Evolutionary conservation across 495 filamentous ascomycete genomes (phyloP).

Genomic region (Penicillium desertorum): DNA sequence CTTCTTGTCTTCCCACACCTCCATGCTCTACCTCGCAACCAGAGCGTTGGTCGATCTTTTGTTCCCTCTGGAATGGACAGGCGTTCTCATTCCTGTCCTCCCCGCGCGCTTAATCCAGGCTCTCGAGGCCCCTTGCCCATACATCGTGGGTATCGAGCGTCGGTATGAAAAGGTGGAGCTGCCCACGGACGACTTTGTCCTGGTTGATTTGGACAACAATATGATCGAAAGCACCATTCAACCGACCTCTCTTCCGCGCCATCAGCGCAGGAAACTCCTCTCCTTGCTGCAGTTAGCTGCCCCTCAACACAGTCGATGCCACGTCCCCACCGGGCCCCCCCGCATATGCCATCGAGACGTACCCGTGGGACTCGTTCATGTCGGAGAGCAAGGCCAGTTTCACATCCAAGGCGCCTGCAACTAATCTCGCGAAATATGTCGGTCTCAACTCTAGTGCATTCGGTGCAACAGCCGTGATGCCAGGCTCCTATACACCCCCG

Average conservation of each 20-base stretch:
- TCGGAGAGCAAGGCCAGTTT: slow-evolving; percentile 83
- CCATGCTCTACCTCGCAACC: slow-evolving; percentile 92
- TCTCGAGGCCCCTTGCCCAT: slow-evolving; percentile 92
- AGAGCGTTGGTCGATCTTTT: slow-evolving; percentile 78
- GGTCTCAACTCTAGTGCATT: slow-evolving; percentile 86
- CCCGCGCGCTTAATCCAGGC: slow-evolving; percentile 85
- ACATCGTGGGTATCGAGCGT: slow-evolving; percentile 92
- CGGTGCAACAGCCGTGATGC: slow-evolving; percentile 59
- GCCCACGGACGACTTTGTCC: slow-evolving; percentile 93
- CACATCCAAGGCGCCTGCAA: slow-evolving; percentile 63
- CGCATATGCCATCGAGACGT: slow-evolving; percentile 87
- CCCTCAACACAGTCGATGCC: slow-evolving; percentile 83
- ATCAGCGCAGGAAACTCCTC: slow-evolving; percentile 84
- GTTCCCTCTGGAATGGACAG: slow-evolving; percentile 88
- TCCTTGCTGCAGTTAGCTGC: slow-evolving; percentile 87
- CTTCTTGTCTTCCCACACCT: slow-evolving; percentile 89
- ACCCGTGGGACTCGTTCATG: slow-evolving; percentile 83
- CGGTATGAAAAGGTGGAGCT: slow-evolving; percentile 89
- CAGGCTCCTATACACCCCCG: slow-evolving; percentile 46
- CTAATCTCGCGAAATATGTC: slow-evolving; percentile 78
- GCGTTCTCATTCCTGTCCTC: slow-evolving; percentile 89
- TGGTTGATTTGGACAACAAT: slow-evolving; percentile 91
- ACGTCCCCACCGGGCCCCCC: slow-evolving; percentile 87
- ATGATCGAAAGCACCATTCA: slow-evolving; percentile 75
- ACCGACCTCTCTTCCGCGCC: slow-evolving; percentile 76